These are phyloP conservation scores for Astrephomene gubernaculifera DNA, from an alignment of 139 green algal genomes.

Conservation along the genomic window DNA sequence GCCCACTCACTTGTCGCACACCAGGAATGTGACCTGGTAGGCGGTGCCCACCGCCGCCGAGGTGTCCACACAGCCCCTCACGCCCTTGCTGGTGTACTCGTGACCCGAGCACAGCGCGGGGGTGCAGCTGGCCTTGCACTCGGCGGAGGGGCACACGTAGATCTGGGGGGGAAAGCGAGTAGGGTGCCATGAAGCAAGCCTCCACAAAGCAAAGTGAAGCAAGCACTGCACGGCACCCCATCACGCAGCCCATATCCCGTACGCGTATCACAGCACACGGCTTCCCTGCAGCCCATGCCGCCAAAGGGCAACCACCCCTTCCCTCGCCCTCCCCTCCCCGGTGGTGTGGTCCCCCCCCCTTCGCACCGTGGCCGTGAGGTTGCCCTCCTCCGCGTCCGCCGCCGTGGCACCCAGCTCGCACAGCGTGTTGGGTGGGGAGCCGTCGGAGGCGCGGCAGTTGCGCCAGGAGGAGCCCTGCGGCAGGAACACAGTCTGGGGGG, in stretches of 20 bases:
- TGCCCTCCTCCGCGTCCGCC: slow-evolving; percentile 41
- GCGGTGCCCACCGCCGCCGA: slow-evolving; percentile 23
- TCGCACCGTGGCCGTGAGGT: slow-evolving; percentile 44
- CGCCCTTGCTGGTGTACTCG: slow-evolving; percentile 52
- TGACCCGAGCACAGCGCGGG: slow-evolving; percentile 41
- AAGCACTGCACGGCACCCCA: too few species aligned
- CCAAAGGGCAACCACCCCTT: too few species aligned
- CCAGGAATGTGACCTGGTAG: slow-evolving; percentile 50
- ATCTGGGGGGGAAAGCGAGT: slow-evolving; percentile 7
- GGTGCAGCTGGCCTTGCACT: slow-evolving; percentile 47
- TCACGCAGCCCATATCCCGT: too few species aligned
- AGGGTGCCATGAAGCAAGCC: background rate
- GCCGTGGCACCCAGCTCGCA: slow-evolving; percentile 51
- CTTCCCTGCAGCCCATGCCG: too few species aligned
- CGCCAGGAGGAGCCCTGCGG: slow-evolving; percentile 14
- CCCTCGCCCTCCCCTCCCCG: too few species aligned
- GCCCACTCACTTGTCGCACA: slow-evolving; percentile 48
- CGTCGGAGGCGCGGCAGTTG: slow-evolving; percentile 21
- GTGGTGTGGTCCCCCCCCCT: background rate
- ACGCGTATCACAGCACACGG: too few species aligned
- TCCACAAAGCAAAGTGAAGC: too few species aligned
- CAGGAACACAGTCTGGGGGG: slow-evolving; percentile 19
- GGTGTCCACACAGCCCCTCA: slow-evolving; percentile 57
- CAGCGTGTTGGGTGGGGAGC: background rate
- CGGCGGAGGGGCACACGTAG: slow-evolving; percentile 55